phyloP scores from a whole-genome alignment of 306 rosid genomes.

The Cicer yamashitae region DNA sequence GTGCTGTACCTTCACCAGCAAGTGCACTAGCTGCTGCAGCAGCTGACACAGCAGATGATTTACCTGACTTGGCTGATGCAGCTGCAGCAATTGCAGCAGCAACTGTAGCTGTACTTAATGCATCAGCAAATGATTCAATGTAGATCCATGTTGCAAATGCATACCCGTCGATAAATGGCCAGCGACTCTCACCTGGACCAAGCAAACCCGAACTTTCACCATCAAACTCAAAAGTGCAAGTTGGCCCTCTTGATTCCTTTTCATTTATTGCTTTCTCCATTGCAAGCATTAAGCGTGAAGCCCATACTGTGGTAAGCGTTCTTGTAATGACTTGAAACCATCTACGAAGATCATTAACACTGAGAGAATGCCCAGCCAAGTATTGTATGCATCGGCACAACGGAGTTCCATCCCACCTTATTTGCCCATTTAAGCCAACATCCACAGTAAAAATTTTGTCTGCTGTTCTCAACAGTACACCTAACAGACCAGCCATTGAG shows the following conservation, averaged over 20 bases:
- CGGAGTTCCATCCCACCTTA: constrained; percentile 94
- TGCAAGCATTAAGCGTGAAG: constrained; percentile 77
- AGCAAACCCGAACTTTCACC: constrained; percentile 99
- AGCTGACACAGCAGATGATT: constrained; percentile 98
- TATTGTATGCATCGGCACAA: constrained; percentile 92
- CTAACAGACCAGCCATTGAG: constrained; percentile 90
- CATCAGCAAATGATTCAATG: constrained; percentile 97
- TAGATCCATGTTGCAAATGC: constrained; percentile 99
- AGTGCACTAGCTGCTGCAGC: constrained; percentile 99
- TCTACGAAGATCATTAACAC: constrained; percentile 73
- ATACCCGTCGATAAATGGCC: constrained; percentile 96
- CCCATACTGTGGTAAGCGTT: constrained; percentile 81
- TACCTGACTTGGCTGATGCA: constrained; percentile 93
- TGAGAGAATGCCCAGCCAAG: constrained; percentile 92
- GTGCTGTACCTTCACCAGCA: constrained; percentile 97
- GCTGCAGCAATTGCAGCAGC: constrained; percentile 99
- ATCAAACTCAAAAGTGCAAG: constrained; percentile 92
- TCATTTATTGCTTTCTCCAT: constrained; percentile 87
- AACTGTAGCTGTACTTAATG: constrained; percentile 94
- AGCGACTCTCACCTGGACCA: constrained; percentile 96
- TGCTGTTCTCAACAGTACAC: constrained; percentile 83
- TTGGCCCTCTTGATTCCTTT: constrained; percentile 94
- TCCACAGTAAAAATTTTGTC: constrained; percentile 73
- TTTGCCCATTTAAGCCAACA: constrained; percentile 66
- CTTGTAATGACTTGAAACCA: constrained; percentile 87